Evolutionary conservation across 169 alveolate genomes (phyloP), one percentile per base, ranked within the genome.

Genomic region (Babesia divergens): DNA sequence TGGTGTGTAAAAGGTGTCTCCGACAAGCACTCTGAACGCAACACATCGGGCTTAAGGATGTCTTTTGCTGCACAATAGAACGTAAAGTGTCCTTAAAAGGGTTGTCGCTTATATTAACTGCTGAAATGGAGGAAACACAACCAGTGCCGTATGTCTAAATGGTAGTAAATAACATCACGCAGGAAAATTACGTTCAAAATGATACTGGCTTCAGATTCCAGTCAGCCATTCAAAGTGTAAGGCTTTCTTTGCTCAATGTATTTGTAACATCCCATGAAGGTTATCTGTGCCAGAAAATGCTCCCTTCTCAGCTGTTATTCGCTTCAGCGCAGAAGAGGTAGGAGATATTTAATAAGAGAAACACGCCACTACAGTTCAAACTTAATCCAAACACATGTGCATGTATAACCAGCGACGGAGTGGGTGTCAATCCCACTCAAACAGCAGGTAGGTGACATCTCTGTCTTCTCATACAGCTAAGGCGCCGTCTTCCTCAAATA

Each of bases 361-460:
- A 3, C 4, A 34, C 20, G 8, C 40, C 26, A 13, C 18, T 31
- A 31, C 56, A 90, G 91, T 94, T 94, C 81, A 90, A 88, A 74
- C 95, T 94, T 16, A 92, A 91, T 59, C 93, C 95, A 9, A 90
- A 92, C 20, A 94, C 97, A 18, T 85, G 94, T 58, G 96, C 97
- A 0, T 77, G 93, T 38, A 92, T 92, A 26, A 92, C 97, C 20
- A 89, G 89, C 76, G 80, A 90, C 43, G 97, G 97, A 14, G 92
- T 92, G 11, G 97, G 97, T 16, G 91, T 94, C 16, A 91, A 93
- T 67, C 96, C 96, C 4, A 58, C 90, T 52, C 91, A 91, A 75
- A 89, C 95, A 37, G 94, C 97, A 18, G 96, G 97, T 50, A 74
- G 18, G 82, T 11, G 6, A 16, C 28, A 8, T 3, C 42, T n/a